Evolutionary conservation across 306 rosid species (phyloP).

Genomic region (Amphicarpaea edgeworthii): DNA sequence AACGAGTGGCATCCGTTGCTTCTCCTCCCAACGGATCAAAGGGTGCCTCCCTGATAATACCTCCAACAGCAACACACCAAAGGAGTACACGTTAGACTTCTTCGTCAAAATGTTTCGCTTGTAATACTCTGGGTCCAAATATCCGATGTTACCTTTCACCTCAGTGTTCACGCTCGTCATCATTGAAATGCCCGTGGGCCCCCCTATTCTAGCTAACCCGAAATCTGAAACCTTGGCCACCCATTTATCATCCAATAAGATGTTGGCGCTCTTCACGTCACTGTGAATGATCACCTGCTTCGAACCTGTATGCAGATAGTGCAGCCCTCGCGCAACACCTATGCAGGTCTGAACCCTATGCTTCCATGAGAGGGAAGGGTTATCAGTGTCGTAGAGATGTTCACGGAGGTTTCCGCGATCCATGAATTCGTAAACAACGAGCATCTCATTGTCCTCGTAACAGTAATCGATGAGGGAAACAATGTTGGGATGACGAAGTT

Average conservation of each 20-base stretch:
- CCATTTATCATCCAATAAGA: conserved; percentile 51
- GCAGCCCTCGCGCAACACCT: conserved; percentile 43
- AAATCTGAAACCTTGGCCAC: conserved; percentile 60
- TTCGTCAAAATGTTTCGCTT: too few species aligned
- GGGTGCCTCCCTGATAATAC: too few species aligned
- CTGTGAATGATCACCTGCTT: conserved; percentile 54
- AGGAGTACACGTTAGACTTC: too few species aligned
- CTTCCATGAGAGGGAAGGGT: conserved; percentile 41
- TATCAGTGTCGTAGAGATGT: conserved; percentile 35
- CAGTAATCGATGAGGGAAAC: conserved; percentile 39
- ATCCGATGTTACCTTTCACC: too few species aligned
- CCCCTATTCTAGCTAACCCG: conserved; percentile 24
- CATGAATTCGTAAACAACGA: conserved; percentile 51
- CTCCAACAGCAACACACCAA: too few species aligned
- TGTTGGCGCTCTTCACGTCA: conserved; percentile 56
- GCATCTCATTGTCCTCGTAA: conserved; percentile 44
- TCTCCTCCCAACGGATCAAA: too few species aligned
- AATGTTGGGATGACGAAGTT: conserved; percentile 29
- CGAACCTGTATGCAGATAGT: conserved; percentile 52
- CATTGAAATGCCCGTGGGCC: too few species aligned
- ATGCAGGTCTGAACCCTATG: conserved; percentile 36
- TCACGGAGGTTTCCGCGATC: conserved; percentile 42
- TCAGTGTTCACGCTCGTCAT: too few species aligned
- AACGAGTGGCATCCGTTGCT: too few species aligned
- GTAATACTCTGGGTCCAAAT: too few species aligned